These are phyloP conservation scores for Tolypocladium amazonense DNA, from an alignment of 2,329 filamentous ascomycete genomes.

Conservation along the genomic window DNA sequence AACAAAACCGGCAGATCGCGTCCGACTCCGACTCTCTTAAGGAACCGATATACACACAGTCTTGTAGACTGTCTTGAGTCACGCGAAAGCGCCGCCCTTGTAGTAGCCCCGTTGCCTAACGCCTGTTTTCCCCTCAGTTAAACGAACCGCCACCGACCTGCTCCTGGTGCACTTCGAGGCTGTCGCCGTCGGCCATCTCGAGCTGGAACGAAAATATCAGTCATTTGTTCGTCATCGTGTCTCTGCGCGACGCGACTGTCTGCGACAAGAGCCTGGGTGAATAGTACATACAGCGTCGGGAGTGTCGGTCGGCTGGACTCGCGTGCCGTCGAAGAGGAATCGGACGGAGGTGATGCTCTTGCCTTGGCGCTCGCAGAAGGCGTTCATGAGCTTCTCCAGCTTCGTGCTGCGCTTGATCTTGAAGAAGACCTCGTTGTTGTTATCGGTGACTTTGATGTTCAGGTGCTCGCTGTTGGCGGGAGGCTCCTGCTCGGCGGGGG, in stretches of 20 bases:
- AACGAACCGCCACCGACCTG: slow-evolving; percentile 67
- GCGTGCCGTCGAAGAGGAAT: slow-evolving; percentile 92
- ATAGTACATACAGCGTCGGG: slow-evolving; percentile 68
- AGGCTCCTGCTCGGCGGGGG: slow-evolving; percentile 31
- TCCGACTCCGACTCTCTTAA: neutral
- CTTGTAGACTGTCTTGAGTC: neutral
- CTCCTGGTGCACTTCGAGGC: slow-evolving; percentile 94
- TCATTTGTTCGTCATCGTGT: too few relatives aligned
- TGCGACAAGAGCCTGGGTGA: neutral
- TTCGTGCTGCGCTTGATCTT: slow-evolving; percentile 98
- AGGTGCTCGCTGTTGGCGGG: slow-evolving; percentile 63
- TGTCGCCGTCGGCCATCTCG: slow-evolving; percentile 94
- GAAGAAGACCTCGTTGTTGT: slow-evolving; percentile 99
- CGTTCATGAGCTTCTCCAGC: slow-evolving; percentile 95
- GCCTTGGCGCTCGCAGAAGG: slow-evolving; percentile 93
- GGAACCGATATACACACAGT: neutral
- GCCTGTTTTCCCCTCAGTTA: neutral
- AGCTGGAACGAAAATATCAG: slow-evolving; percentile 45
- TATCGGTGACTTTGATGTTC: slow-evolving; percentile 98
- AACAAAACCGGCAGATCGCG: neutral
- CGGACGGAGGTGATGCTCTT: slow-evolving; percentile 77
- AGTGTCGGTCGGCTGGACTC: slow-evolving; percentile 80
- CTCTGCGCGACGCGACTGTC: too few relatives aligned
- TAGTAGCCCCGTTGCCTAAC: neutral
- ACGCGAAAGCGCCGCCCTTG: neutral